Evolutionary conservation across 345 rosid species (phyloP).

Genomic region (Euphorbia tirucalli): DNA sequence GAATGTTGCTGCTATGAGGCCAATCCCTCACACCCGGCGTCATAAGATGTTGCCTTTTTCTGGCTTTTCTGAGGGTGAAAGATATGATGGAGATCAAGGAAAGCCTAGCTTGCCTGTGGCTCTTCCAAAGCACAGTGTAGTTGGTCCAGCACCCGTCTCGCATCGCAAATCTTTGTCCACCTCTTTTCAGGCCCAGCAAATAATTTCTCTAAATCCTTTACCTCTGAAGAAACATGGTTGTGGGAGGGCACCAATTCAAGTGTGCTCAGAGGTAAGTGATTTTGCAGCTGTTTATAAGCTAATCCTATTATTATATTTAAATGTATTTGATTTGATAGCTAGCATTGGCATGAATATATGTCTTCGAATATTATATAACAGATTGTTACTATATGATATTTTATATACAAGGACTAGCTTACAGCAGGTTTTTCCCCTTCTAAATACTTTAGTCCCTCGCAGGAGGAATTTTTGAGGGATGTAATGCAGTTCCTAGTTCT

Average conservation of each 20-base stretch:
- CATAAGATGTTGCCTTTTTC: slow-evolving; percentile 81
- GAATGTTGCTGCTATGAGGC: slow-evolving; percentile 79
- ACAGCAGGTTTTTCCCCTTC: background rate
- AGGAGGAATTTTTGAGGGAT: slow-evolving; percentile 98
- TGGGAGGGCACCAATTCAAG: slow-evolving; percentile 91
- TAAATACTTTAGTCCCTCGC: slow-evolving; percentile 19
- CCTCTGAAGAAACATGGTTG: slow-evolving; percentile 98
- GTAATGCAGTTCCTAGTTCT: slow-evolving; percentile 92
- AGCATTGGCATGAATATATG: background rate
- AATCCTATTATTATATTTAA: background rate
- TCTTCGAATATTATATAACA: background rate
- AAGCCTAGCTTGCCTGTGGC: slow-evolving; percentile 59
- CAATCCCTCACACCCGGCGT: slow-evolving; percentile 75
- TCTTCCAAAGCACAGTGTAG: slow-evolving; percentile 59
- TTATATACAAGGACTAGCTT: background rate
- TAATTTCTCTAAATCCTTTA: slow-evolving; percentile 83
- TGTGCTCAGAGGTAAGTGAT: slow-evolving; percentile 79
- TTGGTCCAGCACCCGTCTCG: slow-evolving; percentile 48
- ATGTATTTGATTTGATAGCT: background rate
- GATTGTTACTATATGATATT: background rate
- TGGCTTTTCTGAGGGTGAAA: slow-evolving; percentile 67
- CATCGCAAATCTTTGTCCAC: slow-evolving; percentile 75
- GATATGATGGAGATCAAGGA: slow-evolving; percentile 66
- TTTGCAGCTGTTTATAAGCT: background rate
- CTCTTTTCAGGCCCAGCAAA: slow-evolving; percentile 86